Base-by-base conservation (phyloP, 2,329 filamentous ascomycete genomes). In the Dactylellina cionopaga region DNA sequence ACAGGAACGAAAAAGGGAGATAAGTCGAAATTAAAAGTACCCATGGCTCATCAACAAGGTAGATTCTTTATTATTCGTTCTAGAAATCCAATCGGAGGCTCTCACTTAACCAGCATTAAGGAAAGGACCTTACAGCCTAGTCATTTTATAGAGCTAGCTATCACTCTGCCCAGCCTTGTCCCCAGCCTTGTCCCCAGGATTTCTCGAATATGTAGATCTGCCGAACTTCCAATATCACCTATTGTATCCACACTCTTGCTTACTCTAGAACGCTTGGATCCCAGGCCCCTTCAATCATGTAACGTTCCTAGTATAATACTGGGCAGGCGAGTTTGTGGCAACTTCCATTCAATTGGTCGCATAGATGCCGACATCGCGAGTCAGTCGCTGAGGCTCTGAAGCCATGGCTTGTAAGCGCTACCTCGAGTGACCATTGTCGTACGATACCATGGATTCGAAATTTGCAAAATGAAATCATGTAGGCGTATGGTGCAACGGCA, bases 391-490 rank as follows among this genome's bases (percentile, higher is more conserved):
- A 55, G 51, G 51, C 51, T 41, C 51, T 55, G 51, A 27, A 41
- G 31, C 17, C 22, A 54, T 37, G 6, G 33, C 33, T 55, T 55
- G 35, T 55, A 27, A 55, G 51, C 51, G 29, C 51, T 55, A 55
- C 39, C 7, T 41, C 10, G 19, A 27, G 41, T 41, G 10, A 13
- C 9, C 41, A 17, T 39, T n/a, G 27, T 41, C 15, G 13, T 24
- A 22, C 15, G n/a, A 44, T 44, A 19, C 4, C n/a, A 13, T 24
- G 3, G 17, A 11, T 25, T 9, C n/a, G n/a, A 27, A 47, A 13
- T 1, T 4, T 11, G 19, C 19, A 11, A 47, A n/a, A n/a, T n/a
- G n/a, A 22, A 22, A 4, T 46, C 78, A 80, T 87, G 81, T 87
- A 83, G 78, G 6, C 31, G 13, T 13, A 35, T 35, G 31, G 31